These are phyloP conservation scores for Hyaloscypha variabilis DNA, from an alignment of 495 filamentous ascomycete species.

Conservation along the genomic window DNA sequence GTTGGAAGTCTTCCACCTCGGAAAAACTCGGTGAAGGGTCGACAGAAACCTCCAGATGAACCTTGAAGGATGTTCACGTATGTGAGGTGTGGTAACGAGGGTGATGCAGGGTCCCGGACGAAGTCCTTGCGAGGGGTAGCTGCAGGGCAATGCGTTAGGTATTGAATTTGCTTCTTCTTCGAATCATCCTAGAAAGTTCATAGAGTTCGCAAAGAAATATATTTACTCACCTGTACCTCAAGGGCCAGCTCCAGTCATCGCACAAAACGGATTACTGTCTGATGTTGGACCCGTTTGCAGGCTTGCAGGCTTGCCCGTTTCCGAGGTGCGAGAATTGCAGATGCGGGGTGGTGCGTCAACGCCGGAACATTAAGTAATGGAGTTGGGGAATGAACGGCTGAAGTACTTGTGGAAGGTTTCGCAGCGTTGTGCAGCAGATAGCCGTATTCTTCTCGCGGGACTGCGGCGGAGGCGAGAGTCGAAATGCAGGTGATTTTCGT, in stretches of 20 bases:
- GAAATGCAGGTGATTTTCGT: constrained; percentile 19
- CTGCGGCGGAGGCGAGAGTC: not conserved
- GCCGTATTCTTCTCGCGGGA: not conserved
- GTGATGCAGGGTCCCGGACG: constrained; percentile 21
- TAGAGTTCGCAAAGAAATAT: constrained; percentile 14
- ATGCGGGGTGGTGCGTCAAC: not conserved
- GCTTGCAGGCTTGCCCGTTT: constrained; percentile 27
- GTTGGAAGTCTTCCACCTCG: constrained; percentile 20
- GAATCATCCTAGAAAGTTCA: constrained; percentile 16
- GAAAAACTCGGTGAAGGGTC: not conserved
- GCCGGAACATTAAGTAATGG: not conserved
- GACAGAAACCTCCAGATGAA: not conserved
- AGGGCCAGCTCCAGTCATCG: constrained; percentile 1
- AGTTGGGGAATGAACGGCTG: not conserved
- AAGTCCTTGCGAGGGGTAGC: constrained; percentile 19
- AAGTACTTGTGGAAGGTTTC: not conserved
- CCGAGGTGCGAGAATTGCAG: not conserved
- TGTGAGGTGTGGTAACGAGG: constrained; percentile 6
- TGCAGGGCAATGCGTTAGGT: constrained; percentile 28
- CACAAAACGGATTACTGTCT: constrained; percentile 29
- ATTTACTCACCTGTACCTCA: constrained; percentile 16
- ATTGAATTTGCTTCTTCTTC: constrained; percentile 25
- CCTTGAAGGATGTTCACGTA: not conserved
- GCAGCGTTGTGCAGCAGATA: not conserved
- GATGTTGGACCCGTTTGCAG: constrained; percentile 34